phyloP scores from a whole-genome alignment of 805 yeast genomes.

The Huiozyma naganishii region DNA sequence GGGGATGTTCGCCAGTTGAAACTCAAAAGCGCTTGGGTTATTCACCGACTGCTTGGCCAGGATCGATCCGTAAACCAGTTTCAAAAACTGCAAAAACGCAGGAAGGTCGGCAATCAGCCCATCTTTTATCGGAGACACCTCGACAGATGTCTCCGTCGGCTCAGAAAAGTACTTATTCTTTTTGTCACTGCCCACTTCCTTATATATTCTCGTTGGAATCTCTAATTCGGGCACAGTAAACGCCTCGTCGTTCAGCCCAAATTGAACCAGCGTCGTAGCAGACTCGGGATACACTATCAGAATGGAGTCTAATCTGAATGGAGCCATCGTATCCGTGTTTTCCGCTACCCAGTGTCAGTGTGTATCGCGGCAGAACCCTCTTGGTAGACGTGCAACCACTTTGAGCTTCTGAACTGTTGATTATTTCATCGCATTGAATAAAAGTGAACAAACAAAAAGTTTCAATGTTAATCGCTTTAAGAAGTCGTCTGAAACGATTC shows the following conservation, averaged over 20 bases:
- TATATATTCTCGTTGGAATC: conserved; percentile 69
- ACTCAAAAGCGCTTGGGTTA: not conserved
- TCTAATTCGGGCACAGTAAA: conserved; percentile 65
- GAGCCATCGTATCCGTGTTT: conserved; percentile 16
- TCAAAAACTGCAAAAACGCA: conserved; percentile 56
- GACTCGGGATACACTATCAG: conserved; percentile 73
- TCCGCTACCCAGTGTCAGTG: not conserved
- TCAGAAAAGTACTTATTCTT: conserved; percentile 24
- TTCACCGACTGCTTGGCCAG: conserved; percentile 9
- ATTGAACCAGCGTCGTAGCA: conserved; percentile 57
- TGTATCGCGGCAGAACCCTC: no score
- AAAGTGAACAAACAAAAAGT: no score
- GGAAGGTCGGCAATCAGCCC: conserved; percentile 57
- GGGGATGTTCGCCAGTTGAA: conserved; percentile 43
- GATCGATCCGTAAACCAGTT: conserved; percentile 38
- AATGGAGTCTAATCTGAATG: conserved; percentile 24
- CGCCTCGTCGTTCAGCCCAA: conserved; percentile 55
- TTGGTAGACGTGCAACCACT: no score
- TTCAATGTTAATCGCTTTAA: no score
- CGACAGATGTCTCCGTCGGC: conserved; percentile 18
- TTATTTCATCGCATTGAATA: no score
- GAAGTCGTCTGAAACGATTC: no score
- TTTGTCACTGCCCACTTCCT: conserved; percentile 22
- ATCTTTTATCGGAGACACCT: conserved; percentile 49
- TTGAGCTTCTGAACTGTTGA: no score